phyloP scores from a whole-genome alignment of 371 early-diverging fungal species.

The Rhizomucor miehei region DNA sequence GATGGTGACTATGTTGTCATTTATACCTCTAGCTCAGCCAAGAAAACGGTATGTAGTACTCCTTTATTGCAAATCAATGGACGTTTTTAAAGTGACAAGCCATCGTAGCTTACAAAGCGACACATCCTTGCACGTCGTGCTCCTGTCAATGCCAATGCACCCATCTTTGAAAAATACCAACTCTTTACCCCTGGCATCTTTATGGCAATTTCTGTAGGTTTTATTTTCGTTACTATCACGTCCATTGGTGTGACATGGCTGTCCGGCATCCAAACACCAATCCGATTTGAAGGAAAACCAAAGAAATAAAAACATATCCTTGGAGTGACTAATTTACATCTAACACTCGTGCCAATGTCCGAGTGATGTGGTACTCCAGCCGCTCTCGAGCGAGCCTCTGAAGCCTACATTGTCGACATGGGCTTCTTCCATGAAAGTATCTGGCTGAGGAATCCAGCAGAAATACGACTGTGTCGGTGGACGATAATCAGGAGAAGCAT shows the following conservation, averaged over 20 bases:
- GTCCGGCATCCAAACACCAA: slow-evolving; percentile 42
- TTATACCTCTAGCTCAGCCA: slow-evolving; percentile 43
- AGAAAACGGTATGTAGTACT: slow-evolving; percentile 19
- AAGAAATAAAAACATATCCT: slow-evolving; percentile 18
- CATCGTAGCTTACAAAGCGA: slow-evolving; percentile 11
- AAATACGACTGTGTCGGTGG: slow-evolving; percentile 3
- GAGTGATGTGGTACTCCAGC: slow-evolving; percentile 3
- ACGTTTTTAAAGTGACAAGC: neutral
- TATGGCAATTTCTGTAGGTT: slow-evolving; percentile 39
- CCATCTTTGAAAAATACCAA: slow-evolving; percentile 51
- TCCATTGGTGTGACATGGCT: slow-evolving; percentile 45
- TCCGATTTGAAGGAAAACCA: slow-evolving; percentile 43
- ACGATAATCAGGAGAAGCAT: slow-evolving; percentile 15
- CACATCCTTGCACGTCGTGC: slow-evolving; percentile 28
- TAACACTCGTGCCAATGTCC: slow-evolving; percentile 1
- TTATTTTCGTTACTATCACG: slow-evolving; percentile 37
- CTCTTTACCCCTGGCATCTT: slow-evolving; percentile 47
- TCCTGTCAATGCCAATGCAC: slow-evolving; percentile 18
- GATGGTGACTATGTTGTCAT: slow-evolving; percentile 39
- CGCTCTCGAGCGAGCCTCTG: slow-evolving; percentile 3
- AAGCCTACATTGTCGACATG: neutral
- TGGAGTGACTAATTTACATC: too few species aligned
- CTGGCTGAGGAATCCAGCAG: too few species aligned
- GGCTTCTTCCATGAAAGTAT: too few species aligned
- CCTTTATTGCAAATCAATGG: neutral